These are phyloP conservation scores for Ustilaginoidea virens DNA, from an alignment of 2,329 filamentous ascomycete genomes.

Conservation along the genomic window DNA sequence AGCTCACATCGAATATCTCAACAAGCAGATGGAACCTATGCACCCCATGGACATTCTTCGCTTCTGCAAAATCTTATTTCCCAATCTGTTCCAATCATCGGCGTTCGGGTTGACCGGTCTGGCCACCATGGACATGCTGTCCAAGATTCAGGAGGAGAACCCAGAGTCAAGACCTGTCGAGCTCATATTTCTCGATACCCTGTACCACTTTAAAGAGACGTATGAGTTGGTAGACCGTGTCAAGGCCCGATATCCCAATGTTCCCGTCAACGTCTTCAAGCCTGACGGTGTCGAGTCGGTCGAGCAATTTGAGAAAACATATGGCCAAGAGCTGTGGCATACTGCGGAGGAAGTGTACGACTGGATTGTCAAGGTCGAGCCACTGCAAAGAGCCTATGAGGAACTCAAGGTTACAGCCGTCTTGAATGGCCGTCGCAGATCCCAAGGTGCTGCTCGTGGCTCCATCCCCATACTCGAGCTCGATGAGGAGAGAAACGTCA, in stretches of 20 bases:
- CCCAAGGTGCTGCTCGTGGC: slow-evolving; percentile 84
- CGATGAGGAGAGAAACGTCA: slow-evolving; percentile 69
- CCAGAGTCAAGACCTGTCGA: slow-evolving; percentile 44
- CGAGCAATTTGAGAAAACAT: slow-evolving; percentile 64
- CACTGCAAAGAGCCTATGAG: slow-evolving; percentile 77
- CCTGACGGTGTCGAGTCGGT: slow-evolving; percentile 59
- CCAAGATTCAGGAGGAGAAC: slow-evolving; percentile 51
- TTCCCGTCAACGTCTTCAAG: slow-evolving; percentile 80
- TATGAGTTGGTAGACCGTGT: slow-evolving; percentile 60
- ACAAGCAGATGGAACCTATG: slow-evolving; percentile 75
- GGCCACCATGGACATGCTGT: slow-evolving; percentile 73
- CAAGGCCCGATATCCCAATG: slow-evolving; percentile 57
- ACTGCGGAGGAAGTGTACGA: slow-evolving; percentile 81
- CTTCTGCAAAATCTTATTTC: slow-evolving; percentile 84
- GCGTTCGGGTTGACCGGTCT: slow-evolving; percentile 72
- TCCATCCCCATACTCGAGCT: slow-evolving; percentile 84
- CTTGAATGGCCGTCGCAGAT: slow-evolving; percentile 78
- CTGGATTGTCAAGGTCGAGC: slow-evolving; percentile 95
- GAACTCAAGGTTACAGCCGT: slow-evolving; percentile 81
- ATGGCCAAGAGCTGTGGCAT: slow-evolving; percentile 77
- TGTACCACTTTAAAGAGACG: slow-evolving; percentile 72
- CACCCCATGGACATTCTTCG: slow-evolving; percentile 80
- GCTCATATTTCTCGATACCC: slow-evolving; percentile 69
- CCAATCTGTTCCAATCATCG: slow-evolving; percentile 75
- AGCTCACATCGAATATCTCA: slow-evolving; percentile 79